Evolutionary conservation across 1,284 basidiomycete species (phyloP).

Genomic region (Trichosporon faecale): DNA sequence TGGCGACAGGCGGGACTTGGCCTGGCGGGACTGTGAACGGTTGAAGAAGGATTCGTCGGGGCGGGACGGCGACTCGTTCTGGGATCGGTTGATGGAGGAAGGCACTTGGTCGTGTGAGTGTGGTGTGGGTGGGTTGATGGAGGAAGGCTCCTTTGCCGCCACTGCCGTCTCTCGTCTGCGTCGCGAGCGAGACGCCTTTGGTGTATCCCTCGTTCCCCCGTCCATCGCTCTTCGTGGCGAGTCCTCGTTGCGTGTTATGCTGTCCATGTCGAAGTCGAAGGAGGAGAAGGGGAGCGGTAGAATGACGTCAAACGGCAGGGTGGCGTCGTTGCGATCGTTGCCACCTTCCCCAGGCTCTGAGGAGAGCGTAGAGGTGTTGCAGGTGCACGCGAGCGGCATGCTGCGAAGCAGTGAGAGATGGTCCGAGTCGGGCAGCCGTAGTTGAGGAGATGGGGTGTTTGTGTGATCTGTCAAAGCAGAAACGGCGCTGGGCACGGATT

Average conservation of each 20-base stretch:
- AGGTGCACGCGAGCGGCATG: constrained; percentile 2
- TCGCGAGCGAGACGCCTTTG: not conserved
- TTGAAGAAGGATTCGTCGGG: not conserved
- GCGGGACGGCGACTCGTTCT: not conserved
- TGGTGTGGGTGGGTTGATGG: not conserved
- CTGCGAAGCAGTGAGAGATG: not conserved
- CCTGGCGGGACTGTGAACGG: not conserved
- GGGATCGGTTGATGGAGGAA: not conserved
- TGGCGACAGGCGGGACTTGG: not conserved
- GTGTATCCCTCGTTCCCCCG: not conserved
- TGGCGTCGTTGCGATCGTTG: not conserved
- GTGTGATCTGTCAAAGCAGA: not conserved
- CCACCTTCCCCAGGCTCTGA: too few species aligned
- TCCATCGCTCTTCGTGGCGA: not conserved
- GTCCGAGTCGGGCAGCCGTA: not conserved
- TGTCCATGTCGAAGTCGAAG: not conserved
- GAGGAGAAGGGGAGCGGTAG: not conserved
- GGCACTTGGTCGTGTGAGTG: not conserved
- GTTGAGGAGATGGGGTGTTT: not conserved
- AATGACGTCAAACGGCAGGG: not conserved
- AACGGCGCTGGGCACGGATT: not conserved
- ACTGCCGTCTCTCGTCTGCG: not conserved
- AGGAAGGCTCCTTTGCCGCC: not conserved
- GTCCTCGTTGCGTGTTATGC: not conserved
- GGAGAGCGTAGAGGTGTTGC: not conserved